Base-by-base conservation (phyloP, 805 yeast species). In the Yueomyces sp. region DNA sequence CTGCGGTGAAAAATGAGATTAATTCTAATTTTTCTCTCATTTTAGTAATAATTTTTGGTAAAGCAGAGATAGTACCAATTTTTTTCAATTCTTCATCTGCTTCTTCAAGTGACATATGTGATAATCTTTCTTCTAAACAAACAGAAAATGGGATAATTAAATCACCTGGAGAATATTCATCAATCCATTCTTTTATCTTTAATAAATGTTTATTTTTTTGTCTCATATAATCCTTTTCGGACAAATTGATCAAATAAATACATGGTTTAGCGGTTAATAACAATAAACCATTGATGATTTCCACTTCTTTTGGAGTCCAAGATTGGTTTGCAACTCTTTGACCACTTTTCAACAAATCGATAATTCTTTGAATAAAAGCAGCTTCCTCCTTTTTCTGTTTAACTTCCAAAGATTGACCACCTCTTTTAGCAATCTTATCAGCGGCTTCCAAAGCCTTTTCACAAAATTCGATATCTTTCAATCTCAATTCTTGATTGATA, bases 401-500 rank as follows among this genome's bases (percentile, higher is more conserved):
- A 50, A 81, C 84, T 66, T 90, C 96, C 60, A 88, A 70, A 36
- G 85, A 76, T 65, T 84, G 95, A 49, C 86, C 95, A 60, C 92
- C 95, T 70, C 85, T 81, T 69, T 70, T 81, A 64, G 84, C 81
- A 65, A 79, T 75, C 72, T 80, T 85, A 63, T 77, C 86, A 52
- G 79, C 75, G 58, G 75, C 79, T 71, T 75, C 94, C 60, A 74
- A 76, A 63, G 80, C 81, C 72, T 85, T 88, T 58, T 78, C 78
- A 52, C 88, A 82, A 60, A 92, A 92, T 69, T 92, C 98, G 54
- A 92, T 87, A 68, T 92, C 98, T 71, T 92, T 92, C 63, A 90
- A 74, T 69, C 96, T 81, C 66, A 92, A 77, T 72, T 92, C 98
- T 51, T 83, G 85, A 53, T 75, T 73, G 62, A 92, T 85, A 62